phyloP scores from a whole-genome alignment of 2,329 filamentous ascomycete genomes.

The Paracamarosporium sp. region DNA sequence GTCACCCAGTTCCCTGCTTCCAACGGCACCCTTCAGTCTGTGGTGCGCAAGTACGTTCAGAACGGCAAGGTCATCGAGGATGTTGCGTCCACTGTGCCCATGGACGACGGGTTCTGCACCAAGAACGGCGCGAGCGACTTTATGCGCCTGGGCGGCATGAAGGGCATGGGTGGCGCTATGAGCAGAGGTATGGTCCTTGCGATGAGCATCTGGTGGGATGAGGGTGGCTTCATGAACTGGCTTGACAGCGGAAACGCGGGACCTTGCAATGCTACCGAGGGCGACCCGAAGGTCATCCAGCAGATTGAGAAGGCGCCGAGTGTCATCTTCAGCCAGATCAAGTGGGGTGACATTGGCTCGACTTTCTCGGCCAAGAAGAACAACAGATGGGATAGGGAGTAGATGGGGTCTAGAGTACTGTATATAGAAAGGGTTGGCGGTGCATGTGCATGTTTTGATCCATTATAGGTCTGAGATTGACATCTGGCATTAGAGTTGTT shows the following conservation, averaged over 20 bases:
- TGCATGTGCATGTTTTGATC: no score
- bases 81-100: constrained; percentile 47
- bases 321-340: constrained; percentile 64
- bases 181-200: constrained; percentile 60
- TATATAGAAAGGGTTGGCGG: not conserved
- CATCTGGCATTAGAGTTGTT: no score
- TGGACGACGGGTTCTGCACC: constrained; percentile 40
- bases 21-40: constrained; percentile 63
- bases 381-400: constrained; percentile 5
- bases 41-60: constrained; percentile 72
- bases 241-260: constrained; percentile 60
- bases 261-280: constrained; percentile 62
- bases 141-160: constrained; percentile 50
- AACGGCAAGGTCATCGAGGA: constrained; percentile 66
- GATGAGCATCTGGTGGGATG: constrained; percentile 64
- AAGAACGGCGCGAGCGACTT: constrained; percentile 34
- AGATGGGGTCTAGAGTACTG: not conserved
- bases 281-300: constrained; percentile 58
- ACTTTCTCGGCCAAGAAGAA: constrained; percentile 48
- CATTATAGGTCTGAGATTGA: no score
- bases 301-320: constrained; percentile 56
- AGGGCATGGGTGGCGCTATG: constrained; percentile 56
- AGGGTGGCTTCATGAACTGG: constrained; percentile 63
- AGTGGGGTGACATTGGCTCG: constrained; percentile 67
- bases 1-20: constrained; percentile 72